Percentiles rank a stretch among this genome's conserved stretches.
These are phyloP conservation scores for Rhizomucor pusillus DNA, from an alignment of 371 early-diverging fungal genomes.

Conservation along the genomic window DNA sequence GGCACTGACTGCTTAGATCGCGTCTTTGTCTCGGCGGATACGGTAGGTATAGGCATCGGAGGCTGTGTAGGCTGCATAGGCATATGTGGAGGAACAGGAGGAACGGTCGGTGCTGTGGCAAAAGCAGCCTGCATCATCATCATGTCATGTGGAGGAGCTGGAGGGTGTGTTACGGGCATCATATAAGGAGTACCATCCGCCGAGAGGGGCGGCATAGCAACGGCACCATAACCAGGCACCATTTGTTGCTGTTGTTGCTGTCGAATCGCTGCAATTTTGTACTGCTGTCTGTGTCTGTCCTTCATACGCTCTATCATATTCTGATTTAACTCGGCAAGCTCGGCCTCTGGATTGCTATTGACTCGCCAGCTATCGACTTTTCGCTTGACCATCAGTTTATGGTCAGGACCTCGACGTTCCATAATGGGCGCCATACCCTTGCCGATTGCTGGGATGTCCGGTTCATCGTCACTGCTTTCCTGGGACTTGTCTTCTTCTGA, in stretches of 20 bases:
- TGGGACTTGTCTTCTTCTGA: constrained; percentile 24
- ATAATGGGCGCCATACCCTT: constrained; percentile 39
- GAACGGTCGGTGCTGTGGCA: no score
- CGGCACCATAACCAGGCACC: background rate
- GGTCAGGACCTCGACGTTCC: constrained; percentile 38
- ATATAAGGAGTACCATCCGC: background rate
- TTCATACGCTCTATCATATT: constrained; percentile 42
- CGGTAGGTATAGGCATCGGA: background rate
- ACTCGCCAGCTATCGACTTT: constrained; percentile 40
- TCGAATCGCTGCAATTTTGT: constrained; percentile 35
- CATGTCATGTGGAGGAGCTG: no score
- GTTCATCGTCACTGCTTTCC: constrained; percentile 11
- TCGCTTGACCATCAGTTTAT: constrained; percentile 33
- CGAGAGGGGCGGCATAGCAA: background rate
- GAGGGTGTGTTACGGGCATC: no score
- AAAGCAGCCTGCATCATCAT: no score
- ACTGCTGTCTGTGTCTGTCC: constrained; percentile 41
- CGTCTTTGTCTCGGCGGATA: background rate
- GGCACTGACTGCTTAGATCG: background rate
- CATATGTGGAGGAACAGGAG: background rate
- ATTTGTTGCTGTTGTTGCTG: constrained; percentile 30
- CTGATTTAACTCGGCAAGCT: constrained; percentile 27
- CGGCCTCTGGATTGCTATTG: constrained; percentile 24
- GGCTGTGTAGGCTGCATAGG: background rate
- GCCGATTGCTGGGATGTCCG: constrained; percentile 5